Evolutionary conservation across 192 early-diverging fungal species (phyloP), one percentile per base, ranked within the genome.

Genomic region (Coemansia sp.): DNA sequence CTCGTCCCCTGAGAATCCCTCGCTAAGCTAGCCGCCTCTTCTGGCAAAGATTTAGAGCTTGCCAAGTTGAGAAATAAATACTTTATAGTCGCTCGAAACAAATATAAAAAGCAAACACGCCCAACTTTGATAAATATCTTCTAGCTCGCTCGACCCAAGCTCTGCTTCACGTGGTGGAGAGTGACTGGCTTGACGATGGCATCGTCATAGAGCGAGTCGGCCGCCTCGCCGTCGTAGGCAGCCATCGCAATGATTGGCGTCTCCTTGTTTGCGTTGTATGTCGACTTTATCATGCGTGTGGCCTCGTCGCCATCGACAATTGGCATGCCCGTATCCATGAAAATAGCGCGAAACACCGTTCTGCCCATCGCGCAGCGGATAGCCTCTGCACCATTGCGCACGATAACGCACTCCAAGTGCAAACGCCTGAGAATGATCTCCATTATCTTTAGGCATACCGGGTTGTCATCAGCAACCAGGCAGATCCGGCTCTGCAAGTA

Each of bases 261-360:
- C 6, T 79, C 65, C 31, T 85, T 85, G 82, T 98, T 98, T 26
- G 90, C 83, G 70, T 94, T 95, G 48, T 88, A 91, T 1, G 93
- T 94, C 10, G 92, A 91, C 82, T 95, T 95, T 60, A 98, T 94
- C 94, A 98, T 96, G 31, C 93, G 87, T 0, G 94, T 86, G 2
- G 94, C 95, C 33, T 88, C 88, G 53, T 95, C 92, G 34, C 94
- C 95, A 74, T 93, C 92, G 61, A 98, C 94, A 37, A 95, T 91
- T n/a, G 94, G 94, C 91, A 96, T 95, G 10, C 89, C 85, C 14
- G 92, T 88, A 62, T 94, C 93, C 92, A 95, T 93, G 65, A 98
- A 96, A 55, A 98, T 95, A 34, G 94, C 82, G 64, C 96, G 94
- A 80, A 93, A 98, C 65, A 87, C 90, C 26, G 94, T 87, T 58